Evolutionary conservation across 2,329 filamentous ascomycete genomes (phyloP).

Genomic region (Fusarium sp.): DNA sequence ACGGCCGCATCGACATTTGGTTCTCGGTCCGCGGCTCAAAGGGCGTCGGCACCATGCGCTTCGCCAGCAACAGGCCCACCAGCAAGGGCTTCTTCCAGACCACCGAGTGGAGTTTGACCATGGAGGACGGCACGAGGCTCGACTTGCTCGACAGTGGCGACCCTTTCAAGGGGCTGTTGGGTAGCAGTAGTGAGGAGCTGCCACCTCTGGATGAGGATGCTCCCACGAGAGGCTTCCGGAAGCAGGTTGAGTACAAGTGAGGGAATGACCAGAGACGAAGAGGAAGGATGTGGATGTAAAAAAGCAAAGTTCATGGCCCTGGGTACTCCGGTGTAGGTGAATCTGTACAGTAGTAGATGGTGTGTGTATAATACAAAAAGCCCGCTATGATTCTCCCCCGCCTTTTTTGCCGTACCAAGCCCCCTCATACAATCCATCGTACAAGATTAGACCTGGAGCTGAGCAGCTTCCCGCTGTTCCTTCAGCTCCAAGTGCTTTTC

Average conservation of each 20-base stretch:
- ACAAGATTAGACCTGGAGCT: slow-evolving; percentile 38
- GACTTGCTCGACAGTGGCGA: slow-evolving; percentile 82
- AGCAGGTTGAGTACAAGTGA: slow-evolving; percentile 58
- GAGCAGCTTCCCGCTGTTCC: slow-evolving; percentile 58
- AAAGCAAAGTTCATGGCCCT: slow-evolving; percentile 42
- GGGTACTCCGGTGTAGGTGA: slow-evolving; percentile 47
- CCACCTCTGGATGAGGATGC: slow-evolving; percentile 53
- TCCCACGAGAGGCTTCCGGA: slow-evolving; percentile 66
- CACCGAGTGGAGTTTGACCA: slow-evolving; percentile 88
- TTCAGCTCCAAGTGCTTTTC: slow-evolving; percentile 69
- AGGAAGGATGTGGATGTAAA: slow-evolving; percentile 17
- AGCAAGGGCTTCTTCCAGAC: slow-evolving; percentile 83
- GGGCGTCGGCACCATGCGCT: slow-evolving; percentile 81
- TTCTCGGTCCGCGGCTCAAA: slow-evolving; percentile 90
- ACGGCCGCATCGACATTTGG: slow-evolving; percentile 88
- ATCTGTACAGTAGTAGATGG: slow-evolving; percentile 52
- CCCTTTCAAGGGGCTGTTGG: slow-evolving; percentile 74
- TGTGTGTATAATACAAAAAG: slow-evolving; percentile 59
- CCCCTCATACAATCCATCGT: slow-evolving; percentile 49
- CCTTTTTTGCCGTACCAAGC: slow-evolving; percentile 40
- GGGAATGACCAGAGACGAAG: slow-evolving; percentile 4
- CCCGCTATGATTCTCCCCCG: slow-evolving; percentile 50
- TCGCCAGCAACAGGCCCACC: slow-evolving; percentile 80
- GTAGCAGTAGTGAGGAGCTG: slow-evolving; percentile 60
- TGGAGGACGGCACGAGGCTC: slow-evolving; percentile 72